phyloP scores from a whole-genome alignment of 345 rosid genomes.

The Acer campestre region DNA sequence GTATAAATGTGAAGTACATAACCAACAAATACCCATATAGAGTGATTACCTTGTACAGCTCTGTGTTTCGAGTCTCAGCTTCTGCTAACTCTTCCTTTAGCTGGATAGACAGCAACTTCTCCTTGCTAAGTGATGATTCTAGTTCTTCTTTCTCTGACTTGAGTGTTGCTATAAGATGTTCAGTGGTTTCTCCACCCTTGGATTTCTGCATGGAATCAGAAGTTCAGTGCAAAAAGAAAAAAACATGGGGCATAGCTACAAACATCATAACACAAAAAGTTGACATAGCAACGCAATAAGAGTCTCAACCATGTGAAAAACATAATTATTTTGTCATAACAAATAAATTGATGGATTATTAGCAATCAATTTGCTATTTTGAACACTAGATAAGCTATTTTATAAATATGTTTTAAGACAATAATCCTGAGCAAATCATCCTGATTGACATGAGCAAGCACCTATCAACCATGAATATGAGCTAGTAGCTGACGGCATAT shows the following conservation, averaged over 20 bases:
- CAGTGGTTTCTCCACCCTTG: slow-evolving; percentile 50
- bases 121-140: slow-evolving; percentile 69
- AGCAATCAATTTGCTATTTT: neutral
- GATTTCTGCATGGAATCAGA: slow-evolving; percentile 47
- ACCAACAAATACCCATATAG: neutral
- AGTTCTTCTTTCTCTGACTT: slow-evolving; percentile 85
- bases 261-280: neutral
- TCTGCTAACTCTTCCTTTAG: slow-evolving; percentile 77
- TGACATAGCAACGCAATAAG: neutral
- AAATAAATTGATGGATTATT: neutral
- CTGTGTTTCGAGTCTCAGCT: slow-evolving; percentile 72
- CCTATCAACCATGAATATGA: neutral
- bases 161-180: slow-evolving; percentile 47
- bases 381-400: neutral
- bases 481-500: neutral
- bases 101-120: slow-evolving; percentile 65
- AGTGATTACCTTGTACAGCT: slow-evolving; percentile 71
- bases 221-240: neutral
- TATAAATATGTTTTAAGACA: neutral
- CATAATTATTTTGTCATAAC: neutral
- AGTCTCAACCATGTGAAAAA: neutral
- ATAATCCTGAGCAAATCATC: neutral
- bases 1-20: neutral
- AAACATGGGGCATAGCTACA: neutral
- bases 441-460: neutral